A percentile compares a stretch with the other conserved stretches of the same genome.
Conservation (phyloP, 2,329 filamentous ascomycete genomes). For the Hypoxylon sp. region DNA sequence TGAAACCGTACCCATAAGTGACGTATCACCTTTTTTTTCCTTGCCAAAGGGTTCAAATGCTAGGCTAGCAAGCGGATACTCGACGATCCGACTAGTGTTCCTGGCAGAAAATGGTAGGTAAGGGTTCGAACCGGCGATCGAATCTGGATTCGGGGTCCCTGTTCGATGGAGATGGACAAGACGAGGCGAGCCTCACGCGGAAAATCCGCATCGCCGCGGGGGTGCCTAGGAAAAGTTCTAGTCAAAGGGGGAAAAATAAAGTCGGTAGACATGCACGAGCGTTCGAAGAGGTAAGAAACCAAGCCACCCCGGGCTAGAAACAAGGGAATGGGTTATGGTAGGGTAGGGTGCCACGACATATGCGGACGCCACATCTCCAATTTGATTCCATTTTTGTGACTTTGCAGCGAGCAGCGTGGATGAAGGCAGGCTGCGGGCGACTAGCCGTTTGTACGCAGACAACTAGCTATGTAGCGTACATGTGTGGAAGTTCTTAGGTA, state of each 20-base stretch:
- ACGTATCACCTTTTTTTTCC: too few species aligned
- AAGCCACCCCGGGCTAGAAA: constrained; percentile 20
- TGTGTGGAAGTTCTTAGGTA: constrained; percentile 4
- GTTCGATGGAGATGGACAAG: neutral
- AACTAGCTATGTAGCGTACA: neutral
- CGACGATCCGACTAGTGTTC: too few species aligned
- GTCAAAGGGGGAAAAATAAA: neutral
- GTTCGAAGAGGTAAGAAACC: constrained; percentile 1
- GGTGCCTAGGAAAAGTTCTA: constrained; percentile 1
- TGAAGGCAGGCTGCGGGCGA: too few species aligned
- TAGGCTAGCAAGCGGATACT: constrained; percentile 10
- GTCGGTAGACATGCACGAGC: too few species aligned
- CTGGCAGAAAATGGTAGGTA: too few species aligned
- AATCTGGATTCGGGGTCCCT: too few species aligned
- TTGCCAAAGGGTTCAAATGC: too few species aligned
- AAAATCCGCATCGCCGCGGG: constrained; percentile 20
- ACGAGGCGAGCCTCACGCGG: constrained; percentile 19
- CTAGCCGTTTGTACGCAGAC: constrained; percentile 2
- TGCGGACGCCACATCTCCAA: constrained; percentile 29
- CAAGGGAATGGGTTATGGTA: constrained; percentile 5
- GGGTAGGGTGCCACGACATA: constrained; percentile 29
- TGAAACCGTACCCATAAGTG: constrained; percentile 31
- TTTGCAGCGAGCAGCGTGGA: constrained; percentile 1
- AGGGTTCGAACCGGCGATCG: constrained; percentile 17
- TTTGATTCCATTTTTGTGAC: too few species aligned